A percentile compares a stretch with the other conserved stretches of the same genome.
These are phyloP conservation scores for Bromus sterilis DNA, from an alignment of 176 grass and related monocot species.

Conservation along the genomic window DNA sequence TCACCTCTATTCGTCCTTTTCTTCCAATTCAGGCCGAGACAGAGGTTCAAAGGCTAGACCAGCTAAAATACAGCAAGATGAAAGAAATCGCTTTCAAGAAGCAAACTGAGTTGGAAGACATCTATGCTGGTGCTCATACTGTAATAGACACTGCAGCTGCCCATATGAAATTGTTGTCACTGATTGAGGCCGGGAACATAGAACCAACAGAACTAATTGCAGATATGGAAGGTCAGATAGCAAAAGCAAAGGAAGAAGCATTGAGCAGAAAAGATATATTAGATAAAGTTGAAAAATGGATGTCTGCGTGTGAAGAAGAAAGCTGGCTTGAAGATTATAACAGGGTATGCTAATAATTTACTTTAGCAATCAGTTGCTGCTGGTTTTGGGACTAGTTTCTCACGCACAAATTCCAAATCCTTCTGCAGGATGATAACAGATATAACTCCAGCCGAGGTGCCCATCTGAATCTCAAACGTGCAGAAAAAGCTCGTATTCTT, in stretches of 20 bases:
- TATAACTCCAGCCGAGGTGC: conserved; percentile 99
- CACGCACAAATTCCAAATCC: background rate
- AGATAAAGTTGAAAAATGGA: conserved; percentile 96
- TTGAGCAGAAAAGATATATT: conserved; percentile 95
- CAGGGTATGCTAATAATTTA: conserved; percentile 40
- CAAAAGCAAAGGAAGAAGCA: conserved; percentile 96
- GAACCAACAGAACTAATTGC: conserved; percentile 95
- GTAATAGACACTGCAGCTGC: conserved; percentile 75
- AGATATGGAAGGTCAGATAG: conserved; percentile 86
- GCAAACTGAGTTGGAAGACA: conserved; percentile 77
- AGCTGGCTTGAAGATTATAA: conserved; percentile 99
- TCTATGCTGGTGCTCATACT: conserved; percentile 72
- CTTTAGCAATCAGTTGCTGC: background rate
- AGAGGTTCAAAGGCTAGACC: conserved; percentile 78
- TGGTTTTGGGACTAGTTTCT: conserved; percentile 3
- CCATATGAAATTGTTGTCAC: conserved; percentile 65
- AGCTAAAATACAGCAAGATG: conserved; percentile 85
- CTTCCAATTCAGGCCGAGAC: conserved; percentile 46
- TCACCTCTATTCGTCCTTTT: conserved; percentile 3
- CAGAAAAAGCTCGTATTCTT: conserved; percentile 95
- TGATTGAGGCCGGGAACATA: conserved; percentile 87
- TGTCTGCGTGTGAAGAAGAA: conserved; percentile 97
- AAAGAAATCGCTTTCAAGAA: conserved; percentile 94
- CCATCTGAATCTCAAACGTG: conserved; percentile 93
- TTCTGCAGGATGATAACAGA: conserved; percentile 91